These are phyloP conservation scores for Penicillium canariense DNA, from an alignment of 495 filamentous ascomycete genomes.

Conservation along the genomic window DNA sequence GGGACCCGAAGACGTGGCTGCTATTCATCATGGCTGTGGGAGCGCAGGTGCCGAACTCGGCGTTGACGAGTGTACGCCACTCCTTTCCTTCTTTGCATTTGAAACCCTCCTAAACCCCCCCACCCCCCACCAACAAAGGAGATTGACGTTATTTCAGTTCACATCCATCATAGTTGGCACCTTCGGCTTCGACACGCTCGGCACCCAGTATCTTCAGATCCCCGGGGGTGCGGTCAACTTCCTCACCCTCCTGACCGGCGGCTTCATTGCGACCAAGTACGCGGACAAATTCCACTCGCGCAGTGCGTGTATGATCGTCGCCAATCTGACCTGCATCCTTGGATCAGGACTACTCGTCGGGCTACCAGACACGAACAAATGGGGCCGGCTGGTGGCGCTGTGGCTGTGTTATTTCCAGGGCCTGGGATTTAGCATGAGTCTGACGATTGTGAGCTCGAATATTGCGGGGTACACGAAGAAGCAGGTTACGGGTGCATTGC, in stretches of 20 bases:
- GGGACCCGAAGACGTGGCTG: constrained; percentile 50
- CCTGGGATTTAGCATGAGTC: constrained; percentile 45
- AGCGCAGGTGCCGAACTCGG: constrained; percentile 37
- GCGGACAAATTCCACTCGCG: constrained; percentile 30
- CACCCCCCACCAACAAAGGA: too few relatives aligned
- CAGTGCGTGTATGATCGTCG: constrained; percentile 32
- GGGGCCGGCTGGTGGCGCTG: constrained; percentile 53
- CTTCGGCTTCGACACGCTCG: constrained; percentile 54
- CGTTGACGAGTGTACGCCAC: constrained; percentile 36
- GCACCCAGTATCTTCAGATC: constrained; percentile 56
- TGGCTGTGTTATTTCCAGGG: constrained; percentile 56
- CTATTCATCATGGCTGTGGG: constrained; percentile 39
- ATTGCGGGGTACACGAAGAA: constrained; percentile 59
- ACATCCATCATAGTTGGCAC: constrained; percentile 48
- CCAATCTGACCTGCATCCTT: constrained; percentile 55
- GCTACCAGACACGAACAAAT: constrained; percentile 49
- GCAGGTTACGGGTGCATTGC: constrained; percentile 47
- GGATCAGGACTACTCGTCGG: constrained; percentile 54
- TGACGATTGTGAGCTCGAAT: constrained; percentile 46
- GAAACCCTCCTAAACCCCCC: too few relatives aligned
- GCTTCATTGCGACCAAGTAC: constrained; percentile 42
- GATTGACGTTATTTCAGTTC: constrained; percentile 29
- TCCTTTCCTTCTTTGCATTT: neutral
- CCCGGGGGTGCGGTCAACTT: constrained; percentile 45
- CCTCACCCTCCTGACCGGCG: constrained; percentile 33